Base-by-base conservation (phyloP, 148 eudicot genomes). In the Salicornia ramosissima region DNA sequence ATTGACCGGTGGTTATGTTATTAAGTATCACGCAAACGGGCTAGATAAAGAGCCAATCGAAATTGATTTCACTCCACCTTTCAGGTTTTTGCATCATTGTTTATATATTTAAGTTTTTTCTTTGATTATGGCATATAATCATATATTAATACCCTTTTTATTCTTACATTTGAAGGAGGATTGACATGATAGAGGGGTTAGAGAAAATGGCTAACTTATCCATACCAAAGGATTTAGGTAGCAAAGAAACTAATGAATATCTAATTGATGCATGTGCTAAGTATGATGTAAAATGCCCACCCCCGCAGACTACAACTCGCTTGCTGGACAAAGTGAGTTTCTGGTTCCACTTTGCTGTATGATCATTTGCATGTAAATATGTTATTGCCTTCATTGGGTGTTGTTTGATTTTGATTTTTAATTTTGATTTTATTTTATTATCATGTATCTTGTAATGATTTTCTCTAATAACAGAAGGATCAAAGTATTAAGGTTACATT, bases 11-110 rank as follows among this genome's bases (percentile, higher is more conserved):
- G 87, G 97, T 15, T 94, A 88, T 76, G 71, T 79, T 63, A 75
- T 94, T 15, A 87, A 83, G 72, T 94, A 90, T 71, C 98, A 94
- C 74, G 84, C 98, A 5, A 90, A 90, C 83, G 97, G 99, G 30
- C 74, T 82, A 39, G 86, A 83, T 33, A 80, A 84, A 53, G 97
- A 94, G 43, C 97, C 93, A 9, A 86, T 94, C 73, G 92, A 87
- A 83, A 94, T 94, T 46, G 97, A 94, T 74, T 94, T 94, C 57
- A 90, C 99, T 45, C 99, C 99, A 36, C 99, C 99, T 64, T 94
- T 90, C 90, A 90, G 99, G 99, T 90, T 22, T 21, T 13, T 43
- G 19, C 25, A 47, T 62, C 2, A 4, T 39, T 24, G 6, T 3
- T 4, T 18, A 18, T 60, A 58, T 49, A 10, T 56, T 26, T 68